Evolutionary conservation across 441 rosid species (phyloP).

Genomic region (Adansonia rubrostipa): DNA sequence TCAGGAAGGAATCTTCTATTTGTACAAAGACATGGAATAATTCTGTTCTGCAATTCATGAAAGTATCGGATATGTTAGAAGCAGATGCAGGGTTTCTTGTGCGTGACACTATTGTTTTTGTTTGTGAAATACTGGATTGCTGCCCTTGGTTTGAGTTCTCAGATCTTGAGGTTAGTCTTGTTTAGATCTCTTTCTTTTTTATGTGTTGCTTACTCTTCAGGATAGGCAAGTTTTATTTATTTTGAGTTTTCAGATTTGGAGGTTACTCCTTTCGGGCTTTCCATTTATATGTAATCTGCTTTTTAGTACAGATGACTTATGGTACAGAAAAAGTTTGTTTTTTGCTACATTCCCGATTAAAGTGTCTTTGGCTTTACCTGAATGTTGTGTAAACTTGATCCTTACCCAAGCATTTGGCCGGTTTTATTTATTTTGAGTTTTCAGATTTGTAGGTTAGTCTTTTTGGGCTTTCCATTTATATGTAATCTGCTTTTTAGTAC

Average conservation of each 20-base stretch:
- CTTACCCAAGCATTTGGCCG: not conserved
- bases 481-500: not conserved
- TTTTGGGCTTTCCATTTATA: not conserved
- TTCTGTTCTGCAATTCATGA: constrained; percentile 98
- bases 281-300: not conserved
- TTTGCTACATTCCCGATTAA: not conserved
- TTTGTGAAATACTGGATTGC: constrained; percentile 98
- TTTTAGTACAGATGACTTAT: not conserved
- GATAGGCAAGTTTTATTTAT: not conserved
- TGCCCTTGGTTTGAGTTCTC: constrained; percentile 99
- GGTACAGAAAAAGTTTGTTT: not conserved
- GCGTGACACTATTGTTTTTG: constrained; percentile 97
- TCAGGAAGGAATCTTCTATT: constrained; percentile 99
- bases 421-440: not conserved
- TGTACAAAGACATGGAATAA: constrained; percentile 99
- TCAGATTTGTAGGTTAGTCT: not conserved
- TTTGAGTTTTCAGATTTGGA: not conserved
- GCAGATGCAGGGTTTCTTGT: constrained; percentile 97
- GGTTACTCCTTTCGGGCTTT: not conserved
- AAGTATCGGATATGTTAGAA: constrained; percentile 98
- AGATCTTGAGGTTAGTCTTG: constrained; percentile 88
- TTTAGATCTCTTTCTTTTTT: not conserved
- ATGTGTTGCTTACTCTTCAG: not conserved
- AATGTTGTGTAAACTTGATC: not conserved
- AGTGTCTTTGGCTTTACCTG: not conserved